Base-by-base conservation (phyloP, 805 yeast species). In the Kodamaea hsintzibuensis region DNA sequence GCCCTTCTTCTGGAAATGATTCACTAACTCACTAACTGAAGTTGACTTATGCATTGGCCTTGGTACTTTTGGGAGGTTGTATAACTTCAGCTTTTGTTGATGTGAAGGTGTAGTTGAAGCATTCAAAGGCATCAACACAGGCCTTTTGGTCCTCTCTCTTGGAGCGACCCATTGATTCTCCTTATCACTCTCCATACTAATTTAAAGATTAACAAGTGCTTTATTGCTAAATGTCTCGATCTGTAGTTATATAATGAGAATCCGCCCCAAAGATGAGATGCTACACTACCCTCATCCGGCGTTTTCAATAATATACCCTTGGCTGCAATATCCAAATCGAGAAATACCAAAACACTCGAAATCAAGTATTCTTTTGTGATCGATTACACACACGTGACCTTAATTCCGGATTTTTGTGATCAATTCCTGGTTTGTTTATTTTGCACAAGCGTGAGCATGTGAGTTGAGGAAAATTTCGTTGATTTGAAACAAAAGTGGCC, bases 1-100 rank as follows among this genome's bases (percentile, higher is more conserved):
- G 13, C 39, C 48, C 22, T 27, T 16, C 22, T 14, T 17, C 48
- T 43, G 52, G 25, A 50, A 50, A 27, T 22, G 46, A 37, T 19
- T 42, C 38, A 51, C 54, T 43, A 51, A 47, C 30, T 51, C 54
- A 35, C 51, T 51, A n/a, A 51, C 54, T 4, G 51, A 47, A 13
- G n/a, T 47, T 8, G 45, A 19, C 17, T 51, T 51, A 42, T 51
- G 50, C 27, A 51, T 37, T 19, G 17, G 19, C 12, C 39, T 35
- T 18, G 37, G 33, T 9, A 12, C 35, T 17, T 45, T 17, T 13
- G 48, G 39, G 25, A 22, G 25, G 17, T 25, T 12, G 6, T 45
- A 8, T 16, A 33, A n/a, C 39, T 12, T 19, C 19, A 12, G 25
- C 13, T 40, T 16, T 2, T 12, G 9, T 25, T 40, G 17, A 22